Conservation (phyloP, 805 yeast genomes). For the Teunomyces panamensis region DNA sequence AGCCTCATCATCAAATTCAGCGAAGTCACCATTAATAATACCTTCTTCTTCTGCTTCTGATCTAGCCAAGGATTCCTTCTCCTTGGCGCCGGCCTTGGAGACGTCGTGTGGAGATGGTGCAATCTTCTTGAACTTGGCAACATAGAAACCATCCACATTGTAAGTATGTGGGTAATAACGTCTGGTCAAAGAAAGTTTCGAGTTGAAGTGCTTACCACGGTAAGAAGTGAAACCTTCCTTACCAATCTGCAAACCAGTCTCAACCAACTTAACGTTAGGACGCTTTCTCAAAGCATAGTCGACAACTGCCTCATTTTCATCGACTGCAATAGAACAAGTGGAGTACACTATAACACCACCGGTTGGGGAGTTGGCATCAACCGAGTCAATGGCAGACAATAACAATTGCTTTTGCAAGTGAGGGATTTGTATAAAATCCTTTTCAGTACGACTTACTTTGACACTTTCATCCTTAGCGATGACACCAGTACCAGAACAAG, state of each 20-base stretch:
- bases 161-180: slow-evolving; percentile 98
- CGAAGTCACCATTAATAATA: slow-evolving; percentile 81
- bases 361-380: slow-evolving; percentile 85
- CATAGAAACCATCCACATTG: slow-evolving; percentile 97
- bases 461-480: slow-evolving; percentile 96
- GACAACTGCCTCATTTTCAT: slow-evolving; percentile 98
- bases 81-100: slow-evolving; percentile 83
- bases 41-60: slow-evolving; percentile 80
- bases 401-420: slow-evolving; percentile 93
- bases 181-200: slow-evolving; percentile 75
- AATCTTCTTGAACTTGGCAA: slow-evolving; percentile 91
- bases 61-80: slow-evolving; percentile 79
- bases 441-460: slow-evolving; percentile 88
- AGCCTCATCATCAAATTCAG: slow-evolving; percentile 71
- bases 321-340: slow-evolving; percentile 97
- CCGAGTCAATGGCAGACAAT: slow-evolving; percentile 94
- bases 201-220: slow-evolving; percentile 88
- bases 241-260: slow-evolving; percentile 89
- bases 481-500: slow-evolving; percentile 99
- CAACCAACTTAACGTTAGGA: slow-evolving; percentile 93
- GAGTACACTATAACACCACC: slow-evolving; percentile 96
- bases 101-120: slow-evolving; percentile 84
- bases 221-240: slow-evolving; percentile 91
- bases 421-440: slow-evolving; percentile 94
- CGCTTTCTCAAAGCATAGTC: slow-evolving; percentile 95